These are phyloP conservation scores for Endothia cerciana DNA, from an alignment of 2,329 filamentous ascomycete species.

Conservation along the genomic window DNA sequence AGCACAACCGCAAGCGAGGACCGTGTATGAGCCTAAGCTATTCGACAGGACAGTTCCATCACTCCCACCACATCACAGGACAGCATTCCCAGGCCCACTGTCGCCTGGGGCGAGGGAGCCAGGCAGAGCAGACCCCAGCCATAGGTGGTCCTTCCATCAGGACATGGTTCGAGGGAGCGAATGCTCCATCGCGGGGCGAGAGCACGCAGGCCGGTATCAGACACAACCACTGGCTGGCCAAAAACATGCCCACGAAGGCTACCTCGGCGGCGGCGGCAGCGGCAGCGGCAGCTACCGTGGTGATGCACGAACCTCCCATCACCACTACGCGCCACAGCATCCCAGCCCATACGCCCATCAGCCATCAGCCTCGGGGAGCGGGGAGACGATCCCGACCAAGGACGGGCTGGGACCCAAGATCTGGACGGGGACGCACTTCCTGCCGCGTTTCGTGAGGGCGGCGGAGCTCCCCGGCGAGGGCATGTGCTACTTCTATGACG, in stretches of 20 bases:
- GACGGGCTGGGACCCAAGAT: constrained; percentile 69
- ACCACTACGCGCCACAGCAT: constrained; percentile 33
- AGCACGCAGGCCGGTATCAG: constrained; percentile 33
- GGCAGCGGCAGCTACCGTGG: constrained; percentile 14
- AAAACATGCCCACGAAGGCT: constrained; percentile 38
- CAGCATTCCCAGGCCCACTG: constrained; percentile 47
- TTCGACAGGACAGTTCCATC: constrained; percentile 45
- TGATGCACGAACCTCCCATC: constrained; percentile 33
- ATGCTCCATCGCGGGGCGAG: constrained; percentile 50
- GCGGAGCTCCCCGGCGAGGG: constrained; percentile 77
- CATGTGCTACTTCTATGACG: constrained; percentile 83
- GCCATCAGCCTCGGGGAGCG: constrained; percentile 37
- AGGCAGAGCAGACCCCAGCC: constrained; percentile 42
- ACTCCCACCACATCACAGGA: constrained; percentile 36
- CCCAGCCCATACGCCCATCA: constrained; percentile 28
- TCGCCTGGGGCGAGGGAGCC: constrained; percentile 50
- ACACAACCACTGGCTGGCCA: constrained; percentile 43
- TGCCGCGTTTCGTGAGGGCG: constrained; percentile 67
- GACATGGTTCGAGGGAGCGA: constrained; percentile 47
- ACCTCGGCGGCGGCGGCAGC: constrained; percentile 16
- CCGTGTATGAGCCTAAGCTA: constrained; percentile 50
- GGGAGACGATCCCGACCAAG: constrained; percentile 55
- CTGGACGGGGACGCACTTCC: constrained; percentile 69
- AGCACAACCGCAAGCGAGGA: constrained; percentile 43
- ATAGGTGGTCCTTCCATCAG: constrained; percentile 44